Evolutionary conservation across 2,329 filamentous ascomycete genomes (phyloP), one percentile per base, ranked within the genome.

Genomic region (Fusarium aywerte): DNA sequence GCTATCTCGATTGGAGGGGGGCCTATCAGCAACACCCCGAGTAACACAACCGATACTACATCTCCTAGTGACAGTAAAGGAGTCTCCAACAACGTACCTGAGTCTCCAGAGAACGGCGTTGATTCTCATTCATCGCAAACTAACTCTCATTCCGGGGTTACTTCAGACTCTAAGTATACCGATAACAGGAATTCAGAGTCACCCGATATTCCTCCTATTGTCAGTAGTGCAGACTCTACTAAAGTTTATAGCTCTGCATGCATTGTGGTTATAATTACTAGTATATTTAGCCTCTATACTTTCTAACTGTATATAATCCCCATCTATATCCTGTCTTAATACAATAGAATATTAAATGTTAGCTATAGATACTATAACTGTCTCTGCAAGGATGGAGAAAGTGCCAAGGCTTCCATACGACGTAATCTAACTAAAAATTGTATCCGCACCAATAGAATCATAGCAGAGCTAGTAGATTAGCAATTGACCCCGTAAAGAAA

Each of bases 1-100:
- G 20, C 5, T 5, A 4, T 8, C 7, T 43, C 48, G 15, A 12
- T 12, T 16, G 48, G 13, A 5, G 36, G 20, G 20, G 9, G 16
- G 4, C 20, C 12, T 5, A 9, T 7, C 1, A n/a, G 1, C 16
- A 12, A 20, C 9, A 20, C 16, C 4, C 20, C 31, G 3, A n/a
- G 10, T 12, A 13, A 15, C 2, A 3, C 31, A 20, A 4, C 16
- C 2, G 13, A 33, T 1, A 20, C n/a, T 5, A 11, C 49, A 27
- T 23, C 29, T 4, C 38, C 49, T 20, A 4, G 7, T 12, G 27
- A 4, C 5, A 1, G 29, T 7, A 6, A 13, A 11, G n/a, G 13
- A 8, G 6, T 20, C 7, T 3, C 49, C 7, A 20, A 8, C 2
- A 13, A 20, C 10, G 25, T 5, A 6, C 16, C 38, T 0, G 7